phyloP scores from a whole-genome alignment of 768 basidiomycete genomes.

The Calocybe cyanea region DNA sequence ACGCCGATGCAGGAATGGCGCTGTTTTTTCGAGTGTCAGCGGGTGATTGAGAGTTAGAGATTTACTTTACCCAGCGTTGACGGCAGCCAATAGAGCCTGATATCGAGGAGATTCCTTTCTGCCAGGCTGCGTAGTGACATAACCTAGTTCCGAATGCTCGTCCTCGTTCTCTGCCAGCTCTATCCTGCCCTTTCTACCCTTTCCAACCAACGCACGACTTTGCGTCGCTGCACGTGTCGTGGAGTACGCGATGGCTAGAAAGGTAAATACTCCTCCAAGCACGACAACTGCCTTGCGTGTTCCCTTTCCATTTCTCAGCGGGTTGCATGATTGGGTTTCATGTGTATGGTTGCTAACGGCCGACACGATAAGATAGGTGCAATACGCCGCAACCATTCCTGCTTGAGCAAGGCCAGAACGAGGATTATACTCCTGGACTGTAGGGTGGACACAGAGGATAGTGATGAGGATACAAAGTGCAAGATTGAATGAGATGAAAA shows the following conservation, averaged over 20 bases:
- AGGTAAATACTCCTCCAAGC: constrained; percentile 92
- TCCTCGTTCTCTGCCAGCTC: constrained; percentile 54
- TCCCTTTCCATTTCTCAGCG: constrained; percentile 62
- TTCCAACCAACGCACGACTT: constrained; percentile 84
- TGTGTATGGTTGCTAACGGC: constrained; percentile 92
- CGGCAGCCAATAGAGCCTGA: constrained; percentile 91
- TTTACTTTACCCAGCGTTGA: constrained; percentile 79
- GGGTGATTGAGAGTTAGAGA: neutral
- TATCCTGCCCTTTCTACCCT: constrained; percentile 59
- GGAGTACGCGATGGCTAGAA: constrained; percentile 97
- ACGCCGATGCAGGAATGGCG: constrained; percentile 89
- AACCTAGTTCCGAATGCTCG: constrained; percentile 62
- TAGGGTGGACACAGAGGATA: constrained; percentile 76
- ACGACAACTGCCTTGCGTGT: constrained; percentile 85
- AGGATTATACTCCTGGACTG: constrained; percentile 88
- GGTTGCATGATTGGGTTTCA: constrained; percentile 74
- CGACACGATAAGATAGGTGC: constrained; percentile 91
- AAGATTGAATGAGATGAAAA: constrained; percentile 96
- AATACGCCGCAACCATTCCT: constrained; percentile 96
- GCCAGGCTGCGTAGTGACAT: constrained; percentile 82
- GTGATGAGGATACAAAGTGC: constrained; percentile 77
- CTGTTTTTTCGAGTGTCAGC: constrained; percentile 31
- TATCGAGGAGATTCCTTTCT: constrained; percentile 85
- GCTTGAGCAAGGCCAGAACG: constrained; percentile 94
- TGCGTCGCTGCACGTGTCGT: constrained; percentile 96